phyloP scores from a whole-genome alignment of 164 flowering plant genomes.

The Nelumbo lutea region DNA sequence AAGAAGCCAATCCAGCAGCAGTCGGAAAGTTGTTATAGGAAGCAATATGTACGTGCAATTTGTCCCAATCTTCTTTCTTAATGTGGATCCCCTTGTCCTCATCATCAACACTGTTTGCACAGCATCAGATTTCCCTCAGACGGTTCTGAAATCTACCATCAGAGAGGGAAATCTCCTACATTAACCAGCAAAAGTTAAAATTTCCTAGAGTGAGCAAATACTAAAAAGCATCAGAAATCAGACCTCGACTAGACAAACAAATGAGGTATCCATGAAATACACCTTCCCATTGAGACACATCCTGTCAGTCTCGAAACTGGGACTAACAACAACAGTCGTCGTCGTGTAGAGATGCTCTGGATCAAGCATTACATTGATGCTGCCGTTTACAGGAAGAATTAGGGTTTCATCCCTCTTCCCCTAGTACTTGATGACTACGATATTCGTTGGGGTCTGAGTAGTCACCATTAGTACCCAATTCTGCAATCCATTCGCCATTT shows the following conservation, averaged over 20 bases:
- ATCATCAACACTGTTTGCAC: slow-evolving; percentile 70
- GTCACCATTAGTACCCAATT: slow-evolving; percentile 78
- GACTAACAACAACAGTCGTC: slow-evolving; percentile 92
- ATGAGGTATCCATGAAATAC: background rate
- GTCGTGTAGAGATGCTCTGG: slow-evolving; percentile 92
- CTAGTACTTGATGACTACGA: slow-evolving; percentile 98
- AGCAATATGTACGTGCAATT: slow-evolving; percentile 75
- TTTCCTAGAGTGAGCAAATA: slow-evolving; percentile 1
- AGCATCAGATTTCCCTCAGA: slow-evolving; percentile 71
- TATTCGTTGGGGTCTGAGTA: slow-evolving; percentile 90
- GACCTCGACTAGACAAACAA: background rate
- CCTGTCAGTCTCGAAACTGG: slow-evolving; percentile 63
- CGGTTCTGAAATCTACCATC: slow-evolving; percentile 82
- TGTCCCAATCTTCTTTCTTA: slow-evolving; percentile 75
- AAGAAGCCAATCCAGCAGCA: slow-evolving; percentile 98
- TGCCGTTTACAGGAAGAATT: slow-evolving; percentile 86
- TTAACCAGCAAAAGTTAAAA: slow-evolving; percentile 23
- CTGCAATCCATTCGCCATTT: slow-evolving; percentile 25
- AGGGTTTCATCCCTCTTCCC: slow-evolving; percentile 90
- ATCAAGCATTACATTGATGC: slow-evolving; percentile 93
- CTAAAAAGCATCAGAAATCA: background rate
- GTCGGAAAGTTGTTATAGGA: slow-evolving; percentile 94
- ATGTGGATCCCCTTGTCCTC: slow-evolving; percentile 72
- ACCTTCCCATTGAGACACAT: slow-evolving; percentile 99
- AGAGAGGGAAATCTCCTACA: slow-evolving; percentile 86